Conservation (phyloP, 2,329 filamentous ascomycete genomes). For the Aspergillus flavus region DNA sequence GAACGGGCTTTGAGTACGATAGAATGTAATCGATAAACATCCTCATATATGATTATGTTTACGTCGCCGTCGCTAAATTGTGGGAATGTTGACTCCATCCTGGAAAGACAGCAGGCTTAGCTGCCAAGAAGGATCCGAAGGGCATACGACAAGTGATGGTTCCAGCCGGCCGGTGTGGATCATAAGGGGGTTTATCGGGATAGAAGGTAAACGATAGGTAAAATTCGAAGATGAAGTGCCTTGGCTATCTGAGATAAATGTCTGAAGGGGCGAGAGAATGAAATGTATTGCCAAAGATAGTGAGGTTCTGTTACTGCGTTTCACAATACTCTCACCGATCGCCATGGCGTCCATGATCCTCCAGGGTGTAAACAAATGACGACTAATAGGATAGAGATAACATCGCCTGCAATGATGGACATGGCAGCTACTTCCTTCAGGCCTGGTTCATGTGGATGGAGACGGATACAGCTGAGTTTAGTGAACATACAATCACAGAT, state of each 20-base stretch:
- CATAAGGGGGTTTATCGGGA: too few species aligned
- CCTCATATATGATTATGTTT: slow-evolving; percentile 37
- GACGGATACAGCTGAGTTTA: background rate
- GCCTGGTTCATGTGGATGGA: background rate
- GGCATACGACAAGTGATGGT: background rate
- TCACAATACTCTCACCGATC: background rate
- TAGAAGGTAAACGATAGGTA: background rate
- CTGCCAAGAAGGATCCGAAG: background rate
- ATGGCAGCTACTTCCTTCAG: background rate
- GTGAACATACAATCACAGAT: background rate
- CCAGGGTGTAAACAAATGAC: background rate
- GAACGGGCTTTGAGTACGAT: slow-evolving; percentile 9
- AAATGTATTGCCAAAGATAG: background rate
- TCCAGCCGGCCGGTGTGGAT: too few species aligned
- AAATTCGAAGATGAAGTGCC: background rate
- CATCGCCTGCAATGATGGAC: background rate
- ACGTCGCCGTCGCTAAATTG: slow-evolving; percentile 44
- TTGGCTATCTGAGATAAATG: background rate
- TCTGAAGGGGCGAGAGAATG: background rate
- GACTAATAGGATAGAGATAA: background rate
- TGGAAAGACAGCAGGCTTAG: background rate
- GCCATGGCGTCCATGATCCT: background rate
- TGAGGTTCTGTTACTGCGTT: background rate
- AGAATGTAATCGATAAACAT: slow-evolving; percentile 45
- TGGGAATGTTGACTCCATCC: slow-evolving; percentile 31